Conservation (phyloP, 352 stramenopile species). For the Pythium aphanidermatum region DNA sequence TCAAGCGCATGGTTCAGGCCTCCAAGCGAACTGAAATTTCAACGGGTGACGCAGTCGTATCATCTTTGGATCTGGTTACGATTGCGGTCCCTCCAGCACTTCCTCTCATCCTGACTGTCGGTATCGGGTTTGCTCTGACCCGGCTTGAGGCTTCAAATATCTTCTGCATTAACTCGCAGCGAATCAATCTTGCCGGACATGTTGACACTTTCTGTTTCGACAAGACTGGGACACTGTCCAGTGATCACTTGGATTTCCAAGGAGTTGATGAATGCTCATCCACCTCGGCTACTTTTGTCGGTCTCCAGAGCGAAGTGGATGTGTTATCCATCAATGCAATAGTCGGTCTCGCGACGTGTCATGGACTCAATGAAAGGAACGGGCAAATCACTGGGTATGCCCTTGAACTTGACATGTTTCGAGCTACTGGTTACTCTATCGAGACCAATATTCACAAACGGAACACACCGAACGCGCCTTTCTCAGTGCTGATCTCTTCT, state of each 20-base stretch:
- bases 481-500: conserved; percentile 58
- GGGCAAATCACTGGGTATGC: conserved; percentile 58
- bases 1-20: conserved; percentile 27
- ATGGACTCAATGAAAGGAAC: conserved; percentile 46
- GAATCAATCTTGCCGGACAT: conserved; percentile 65
- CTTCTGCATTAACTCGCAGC: conserved; percentile 38
- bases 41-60: conserved; percentile 21
- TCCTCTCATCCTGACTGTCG: conserved; percentile 41
- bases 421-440: conserved; percentile 49
- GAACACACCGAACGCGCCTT: conserved; percentile 41
- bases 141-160: conserved; percentile 25
- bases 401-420: conserved; percentile 74
- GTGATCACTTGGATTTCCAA: conserved; percentile 65
- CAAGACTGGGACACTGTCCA: conserved; percentile 77
- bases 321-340: conserved; percentile 56
- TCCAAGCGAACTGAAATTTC: conserved; percentile 11
- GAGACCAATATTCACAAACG: conserved; percentile 44
- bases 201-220: conserved; percentile 79
- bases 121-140: conserved; percentile 36
- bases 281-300: conserved; percentile 30
- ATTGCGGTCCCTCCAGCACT: conserved; percentile 44
- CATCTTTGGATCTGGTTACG: conserved; percentile 43
- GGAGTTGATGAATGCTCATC: conserved; percentile 55
- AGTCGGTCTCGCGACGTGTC: conserved; percentile 60
- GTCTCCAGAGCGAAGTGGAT: conserved; percentile 60